Base-by-base conservation (phyloP, 1,284 basidiomycete genomes). In the Takashimella koratensis region DNA sequence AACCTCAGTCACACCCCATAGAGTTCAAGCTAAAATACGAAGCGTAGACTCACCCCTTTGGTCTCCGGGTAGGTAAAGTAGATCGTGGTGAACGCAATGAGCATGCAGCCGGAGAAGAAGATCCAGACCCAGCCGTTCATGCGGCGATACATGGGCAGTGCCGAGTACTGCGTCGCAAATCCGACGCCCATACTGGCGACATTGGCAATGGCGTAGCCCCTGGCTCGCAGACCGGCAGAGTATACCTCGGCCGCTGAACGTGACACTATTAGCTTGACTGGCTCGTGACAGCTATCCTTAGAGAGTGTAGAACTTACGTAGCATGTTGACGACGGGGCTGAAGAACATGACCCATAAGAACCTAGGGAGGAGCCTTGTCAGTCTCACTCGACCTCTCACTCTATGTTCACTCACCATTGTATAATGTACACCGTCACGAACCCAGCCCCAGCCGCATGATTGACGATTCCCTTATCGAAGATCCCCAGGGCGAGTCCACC, bases 61-160 rank as follows among this genome's bases (percentile, higher is more conserved):
- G 62, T 62, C 46, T 64, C 62, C 10, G 60, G 62, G 50, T 64
- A 64, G 3, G 62, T 64, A 22, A 64, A 57, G 46, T 54, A 64
- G 24, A 64, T 61, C 3, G 60, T 51, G 24, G 47, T 47, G 45
- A 59, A 62, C 4, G 62, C 60, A 23, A 61, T 53, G 13, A 44
- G 12, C 62, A 64, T 64, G 47, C 57, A 62, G n/a, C 60, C 46
- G 8, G 60, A 50, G 45, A 64, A 64, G 54, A 64, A 64, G 49
- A 64, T 62, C 60, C 60, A 64, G 0, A 58, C 53, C 62, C 62
- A 64, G 12, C 63, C 63, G 48, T 62, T 51, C 63, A 64, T 64
- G 40, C 51, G 49, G 12, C 63, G 43, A 47, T 64, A 64, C 63
- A 64, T 64, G 12, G 63, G 63, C 22, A 64, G 43, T 41, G 63